These are phyloP conservation scores for Pichia scutulata DNA, from an alignment of 805 yeast species.

Conservation along the genomic window DNA sequence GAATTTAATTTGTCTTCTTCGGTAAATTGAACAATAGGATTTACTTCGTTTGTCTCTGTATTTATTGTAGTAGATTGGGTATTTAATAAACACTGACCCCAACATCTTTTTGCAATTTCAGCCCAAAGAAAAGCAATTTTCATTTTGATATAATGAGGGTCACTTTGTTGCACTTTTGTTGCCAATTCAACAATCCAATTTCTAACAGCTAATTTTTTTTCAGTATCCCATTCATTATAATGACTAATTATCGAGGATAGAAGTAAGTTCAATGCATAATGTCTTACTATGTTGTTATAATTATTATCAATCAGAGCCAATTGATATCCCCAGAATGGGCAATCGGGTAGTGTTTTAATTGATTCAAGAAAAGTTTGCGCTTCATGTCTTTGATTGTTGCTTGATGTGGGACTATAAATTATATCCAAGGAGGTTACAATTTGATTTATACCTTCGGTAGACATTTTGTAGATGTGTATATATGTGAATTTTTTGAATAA, in stretches of 20 bases:
- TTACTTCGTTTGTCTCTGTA: background rate
- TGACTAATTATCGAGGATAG: slow-evolving; percentile 59
- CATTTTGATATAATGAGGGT: slow-evolving; percentile 86
- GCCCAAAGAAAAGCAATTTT: slow-evolving; percentile 90
- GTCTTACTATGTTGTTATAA: slow-evolving; percentile 67
- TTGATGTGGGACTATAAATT: slow-evolving; percentile 58
- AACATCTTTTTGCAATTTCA: slow-evolving; percentile 76
- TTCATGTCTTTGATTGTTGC: slow-evolving; percentile 46
- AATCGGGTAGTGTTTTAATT: slow-evolving; percentile 68
- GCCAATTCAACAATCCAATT: slow-evolving; percentile 82
- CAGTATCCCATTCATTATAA: slow-evolving; percentile 47
- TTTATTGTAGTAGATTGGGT: slow-evolving; percentile 5
- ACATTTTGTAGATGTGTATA: background rate
- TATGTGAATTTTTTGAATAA: background rate
- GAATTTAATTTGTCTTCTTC: slow-evolving; percentile 53
- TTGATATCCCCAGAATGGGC: slow-evolving; percentile 90
- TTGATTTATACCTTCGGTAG: slow-evolving; percentile 52
- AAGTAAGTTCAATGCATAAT: slow-evolving; percentile 78
- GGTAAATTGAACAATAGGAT: slow-evolving; percentile 12
- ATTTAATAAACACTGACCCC: slow-evolving; percentile 67
- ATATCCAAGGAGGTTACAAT: slow-evolving; percentile 71
- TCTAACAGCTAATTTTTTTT: slow-evolving; percentile 60
- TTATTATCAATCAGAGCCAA: slow-evolving; percentile 59
- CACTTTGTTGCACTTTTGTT: slow-evolving; percentile 46
- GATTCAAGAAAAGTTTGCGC: slow-evolving; percentile 65